Base-by-base conservation (phyloP, 2,329 filamentous ascomycete species). In the Curvularia eragrostidis region DNA sequence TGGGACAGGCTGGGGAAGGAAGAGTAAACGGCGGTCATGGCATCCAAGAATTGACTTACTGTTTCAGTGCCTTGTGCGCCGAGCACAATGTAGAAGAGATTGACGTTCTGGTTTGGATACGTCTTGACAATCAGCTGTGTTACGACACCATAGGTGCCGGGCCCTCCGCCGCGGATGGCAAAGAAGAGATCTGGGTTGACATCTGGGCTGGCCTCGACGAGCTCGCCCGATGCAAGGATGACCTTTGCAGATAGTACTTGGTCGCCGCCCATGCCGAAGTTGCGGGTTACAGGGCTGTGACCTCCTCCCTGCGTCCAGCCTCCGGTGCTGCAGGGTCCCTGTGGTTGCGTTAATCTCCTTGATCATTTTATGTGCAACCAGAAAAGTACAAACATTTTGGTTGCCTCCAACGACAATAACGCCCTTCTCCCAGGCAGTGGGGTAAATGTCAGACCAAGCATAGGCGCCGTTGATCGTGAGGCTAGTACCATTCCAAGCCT, bases 111-210 rank as follows among this genome's bases (percentile, higher is more conserved):
- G 3, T 34, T 15, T 8, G 70, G 68, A 24, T 71, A 64, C 12
- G 69, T 65, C 56, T 72, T 72, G 18, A 74, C 56, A 12, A 74
- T 60, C 0, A 62, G 65, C 15, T 68, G 70, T 10, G 69, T 71
- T 0, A 72, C 66, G 28, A 74, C 63, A 3, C 71, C 70, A 49
- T 65, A 73, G 51, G 71, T 63, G 68, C 71, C 61, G n/a, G 68
- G 68, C 2, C 72, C 72, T 5, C 71, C 71, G 23, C 71, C 70
- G 12, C 71, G 64, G 21, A 75, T 60, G 0, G 70, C 71, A 58
- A 62, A 74, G 41, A 73, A 73, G 1, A 73, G 48, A 43, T 74
- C 69, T n/a, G 58, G 41, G 23, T 72, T 71, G 23, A 65, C 58
- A 6, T 54, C 43, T 2, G 64, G 61, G 50, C 65, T 58, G 1